phyloP scores from a whole-genome alignment of 2,329 filamentous ascomycete genomes.

The Atkinsonella hypoxylon region DNA sequence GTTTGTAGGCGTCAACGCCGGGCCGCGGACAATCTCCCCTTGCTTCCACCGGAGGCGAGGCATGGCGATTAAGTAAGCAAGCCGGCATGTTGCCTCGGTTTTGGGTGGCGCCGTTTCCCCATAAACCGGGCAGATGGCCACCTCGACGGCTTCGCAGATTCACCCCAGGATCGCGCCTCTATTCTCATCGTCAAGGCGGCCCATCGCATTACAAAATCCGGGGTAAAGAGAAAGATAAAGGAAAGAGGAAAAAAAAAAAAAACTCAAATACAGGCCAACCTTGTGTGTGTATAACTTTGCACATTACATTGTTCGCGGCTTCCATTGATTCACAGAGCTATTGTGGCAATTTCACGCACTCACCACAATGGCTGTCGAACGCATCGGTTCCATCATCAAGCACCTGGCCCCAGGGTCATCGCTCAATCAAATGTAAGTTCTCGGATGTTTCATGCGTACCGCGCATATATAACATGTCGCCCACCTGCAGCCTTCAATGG shows the following conservation, averaged over 20 bases:
- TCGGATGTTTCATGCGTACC: background rate
- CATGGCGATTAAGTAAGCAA: conserved; percentile 9
- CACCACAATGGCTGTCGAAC: conserved; percentile 63
- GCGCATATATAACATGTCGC: background rate
- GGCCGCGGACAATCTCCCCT: too few species aligned
- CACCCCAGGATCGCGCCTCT: background rate
- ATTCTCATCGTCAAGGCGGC: background rate
- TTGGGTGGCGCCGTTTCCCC: conserved; percentile 13
- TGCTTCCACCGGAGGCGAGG: background rate
- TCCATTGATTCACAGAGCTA: background rate
- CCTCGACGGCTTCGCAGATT: background rate
- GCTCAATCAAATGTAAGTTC: conserved; percentile 63
- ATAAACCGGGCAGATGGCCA: conserved; percentile 6
- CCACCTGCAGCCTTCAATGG: background rate
- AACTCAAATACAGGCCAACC: too few species aligned
- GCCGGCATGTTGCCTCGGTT: conserved; percentile 11
- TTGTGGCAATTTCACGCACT: background rate
- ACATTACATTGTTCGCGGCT: too few species aligned
- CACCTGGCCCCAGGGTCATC: conserved; percentile 68
- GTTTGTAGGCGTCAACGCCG: too few species aligned
- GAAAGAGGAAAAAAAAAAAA: background rate
- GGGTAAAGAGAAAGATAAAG: too few species aligned
- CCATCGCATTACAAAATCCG: too few species aligned
- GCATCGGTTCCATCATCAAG: conserved; percentile 76
- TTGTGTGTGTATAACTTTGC: too few species aligned